Evolutionary conservation across 2,329 filamentous ascomycete species (phyloP).

Genomic region (Microsporum ferrugineum): DNA sequence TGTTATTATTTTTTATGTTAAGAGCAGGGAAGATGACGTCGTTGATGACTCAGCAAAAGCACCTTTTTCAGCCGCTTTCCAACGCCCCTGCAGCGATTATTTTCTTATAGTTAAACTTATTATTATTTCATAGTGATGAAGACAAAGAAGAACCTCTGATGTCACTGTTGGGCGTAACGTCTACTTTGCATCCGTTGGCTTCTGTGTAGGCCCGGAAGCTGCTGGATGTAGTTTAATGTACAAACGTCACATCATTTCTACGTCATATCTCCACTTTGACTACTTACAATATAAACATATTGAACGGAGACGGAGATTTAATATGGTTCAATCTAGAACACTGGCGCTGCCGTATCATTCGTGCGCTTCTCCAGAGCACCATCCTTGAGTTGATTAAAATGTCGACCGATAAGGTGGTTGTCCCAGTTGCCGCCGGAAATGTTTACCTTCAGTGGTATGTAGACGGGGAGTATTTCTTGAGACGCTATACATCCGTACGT

Average conservation of each 20-base stretch:
- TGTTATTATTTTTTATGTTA: neutral
- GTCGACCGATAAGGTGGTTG: neutral
- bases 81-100: no score
- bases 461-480: neutral
- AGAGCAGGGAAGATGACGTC: neutral
- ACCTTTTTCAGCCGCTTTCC: neutral
- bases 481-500: neutral
- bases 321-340: slow-evolving; percentile 1
- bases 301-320: neutral
- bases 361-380: neutral
- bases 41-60: neutral
- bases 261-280: neutral
- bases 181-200: neutral
- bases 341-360: neutral
- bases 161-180: neutral
- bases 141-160: neutral
- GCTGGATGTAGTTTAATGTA: neutral
- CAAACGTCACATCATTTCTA: neutral
- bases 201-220: neutral
- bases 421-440: neutral
- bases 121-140: neutral
- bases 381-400: neutral
- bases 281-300: neutral
- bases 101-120: no score
- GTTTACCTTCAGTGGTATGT: neutral